These are phyloP conservation scores for Huntiella omanensis DNA, from an alignment of 2,329 filamentous ascomycete species.

Conservation along the genomic window DNA sequence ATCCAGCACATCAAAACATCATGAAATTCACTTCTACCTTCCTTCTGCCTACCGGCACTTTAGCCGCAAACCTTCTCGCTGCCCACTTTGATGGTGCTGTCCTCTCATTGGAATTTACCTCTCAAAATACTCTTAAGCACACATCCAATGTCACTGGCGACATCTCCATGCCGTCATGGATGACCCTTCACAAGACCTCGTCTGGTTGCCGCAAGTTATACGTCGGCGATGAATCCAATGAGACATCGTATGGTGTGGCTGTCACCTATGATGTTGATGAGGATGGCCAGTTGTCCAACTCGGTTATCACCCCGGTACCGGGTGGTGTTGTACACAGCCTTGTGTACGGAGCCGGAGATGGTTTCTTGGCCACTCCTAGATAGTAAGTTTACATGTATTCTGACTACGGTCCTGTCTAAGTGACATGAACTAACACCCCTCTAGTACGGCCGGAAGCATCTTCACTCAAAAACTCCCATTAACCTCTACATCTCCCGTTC, in stretches of 20 bases:
- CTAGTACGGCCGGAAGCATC: conserved; percentile 24
- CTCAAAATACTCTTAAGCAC: conserved; percentile 7
- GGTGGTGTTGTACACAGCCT: conserved; percentile 24
- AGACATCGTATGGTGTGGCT: conserved; percentile 16
- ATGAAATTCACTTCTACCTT: conserved; percentile 7
- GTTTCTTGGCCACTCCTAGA: conserved; percentile 25
- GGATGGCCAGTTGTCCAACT: conserved; percentile 17
- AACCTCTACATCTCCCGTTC: conserved; percentile 14
- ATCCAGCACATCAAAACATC: not conserved
- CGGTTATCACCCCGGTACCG: conserved; percentile 15
- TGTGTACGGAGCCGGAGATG: conserved; percentile 19
- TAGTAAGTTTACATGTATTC: conserved; percentile 20
- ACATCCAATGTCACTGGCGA: conserved; percentile 12
- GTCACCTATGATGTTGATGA: conserved; percentile 15
- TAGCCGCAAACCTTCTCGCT: conserved; percentile 12
- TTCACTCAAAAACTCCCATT: conserved; percentile 26
- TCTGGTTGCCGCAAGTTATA: conserved; percentile 11
- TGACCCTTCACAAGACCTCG: conserved; percentile 10
- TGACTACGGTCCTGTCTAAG: not conserved
- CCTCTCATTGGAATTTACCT: conserved; percentile 11
- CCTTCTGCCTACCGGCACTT: conserved; percentile 9
- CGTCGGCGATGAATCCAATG: conserved; percentile 16
- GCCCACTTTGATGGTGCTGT: conserved; percentile 14
- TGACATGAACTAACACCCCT: not conserved
- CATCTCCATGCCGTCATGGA: conserved; percentile 12